Percentiles rank a stretch among this genome's conserved stretches.
phyloP scores from a whole-genome alignment of 148 eudicot species.

The Fallopia convolvulus region DNA sequence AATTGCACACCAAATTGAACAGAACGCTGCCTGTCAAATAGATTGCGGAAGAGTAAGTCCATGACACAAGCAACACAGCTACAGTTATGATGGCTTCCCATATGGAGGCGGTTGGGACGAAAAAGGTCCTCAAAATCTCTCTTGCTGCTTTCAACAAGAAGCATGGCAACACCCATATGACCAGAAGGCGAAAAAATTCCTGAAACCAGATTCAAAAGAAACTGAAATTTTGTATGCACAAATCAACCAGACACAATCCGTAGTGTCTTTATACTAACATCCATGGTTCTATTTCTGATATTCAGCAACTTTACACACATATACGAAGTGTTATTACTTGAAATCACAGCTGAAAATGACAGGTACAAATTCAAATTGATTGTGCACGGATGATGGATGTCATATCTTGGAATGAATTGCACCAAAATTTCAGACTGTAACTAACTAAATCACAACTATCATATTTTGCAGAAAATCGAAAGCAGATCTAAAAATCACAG shows the following conservation, averaged over 20 bases:
- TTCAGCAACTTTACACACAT: background rate
- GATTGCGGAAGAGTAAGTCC: slow-evolving; percentile 42
- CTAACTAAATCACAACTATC: background rate
- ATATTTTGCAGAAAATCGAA: background rate
- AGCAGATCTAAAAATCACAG: background rate
- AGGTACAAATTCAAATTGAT: background rate
- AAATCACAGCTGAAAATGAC: background rate
- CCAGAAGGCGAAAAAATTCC: slow-evolving; percentile 38
- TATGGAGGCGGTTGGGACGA: slow-evolving; percentile 25
- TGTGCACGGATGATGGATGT: background rate
- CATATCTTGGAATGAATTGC: background rate
- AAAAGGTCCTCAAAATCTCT: slow-evolving; percentile 35
- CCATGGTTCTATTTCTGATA: background rate
- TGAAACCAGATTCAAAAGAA: slow-evolving; percentile 11
- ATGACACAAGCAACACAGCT: slow-evolving; percentile 37
- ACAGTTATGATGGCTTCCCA: slow-evolving; percentile 24
- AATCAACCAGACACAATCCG: background rate
- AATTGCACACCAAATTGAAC: slow-evolving; percentile 48
- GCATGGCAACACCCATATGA: slow-evolving; percentile 36
- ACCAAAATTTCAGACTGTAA: background rate
- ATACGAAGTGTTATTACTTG: too few relatives aligned
- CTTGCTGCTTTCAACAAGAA: slow-evolving; percentile 36
- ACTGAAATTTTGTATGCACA: background rate
- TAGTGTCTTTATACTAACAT: background rate
- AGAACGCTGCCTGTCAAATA: slow-evolving; percentile 40